Conservation (phyloP, 345 rosid species). For the Eucalyptus leucophloia region DNA sequence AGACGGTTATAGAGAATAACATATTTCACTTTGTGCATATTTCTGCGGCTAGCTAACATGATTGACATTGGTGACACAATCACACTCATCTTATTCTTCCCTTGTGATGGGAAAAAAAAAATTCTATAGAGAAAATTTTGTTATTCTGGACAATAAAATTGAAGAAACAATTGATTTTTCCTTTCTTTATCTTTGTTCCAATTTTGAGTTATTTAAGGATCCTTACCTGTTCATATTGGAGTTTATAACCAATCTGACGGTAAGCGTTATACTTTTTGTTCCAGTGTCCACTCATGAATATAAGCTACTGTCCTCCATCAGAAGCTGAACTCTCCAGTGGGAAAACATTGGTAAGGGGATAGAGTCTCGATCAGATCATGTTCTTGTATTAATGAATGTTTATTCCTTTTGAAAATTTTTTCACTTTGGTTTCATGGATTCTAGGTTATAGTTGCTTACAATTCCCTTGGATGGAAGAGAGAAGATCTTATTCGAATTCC, state of each 20-base stretch:
- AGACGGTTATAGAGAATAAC: not conserved
- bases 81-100: not conserved
- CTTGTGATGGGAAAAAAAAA: not conserved
- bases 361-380: not conserved
- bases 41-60: not conserved
- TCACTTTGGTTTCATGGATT: slow-evolving; percentile 1
- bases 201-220: not conserved
- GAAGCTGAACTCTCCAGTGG: slow-evolving; percentile 51
- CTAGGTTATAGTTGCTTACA: slow-evolving; percentile 74
- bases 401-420: not conserved
- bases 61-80: not conserved
- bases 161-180: not conserved
- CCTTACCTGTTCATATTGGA: not conserved
- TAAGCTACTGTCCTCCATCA: slow-evolving; percentile 86
- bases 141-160: not conserved
- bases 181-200: not conserved
- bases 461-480: slow-evolving; percentile 96
- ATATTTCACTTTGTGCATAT: not conserved
- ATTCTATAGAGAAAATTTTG: not conserved
- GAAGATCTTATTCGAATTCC: slow-evolving; percentile 77
- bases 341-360: slow-evolving; percentile 55
- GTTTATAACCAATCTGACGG: not conserved
- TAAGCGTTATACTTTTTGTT: not conserved
- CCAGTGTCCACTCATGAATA: slow-evolving; percentile 94
- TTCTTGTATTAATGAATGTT: not conserved